Percentiles rank a stretch among this genome's conserved stretches.
These are phyloP conservation scores for Chamaecrista fasciculata DNA, from an alignment of 306 rosid species.

Conservation along the genomic window DNA sequence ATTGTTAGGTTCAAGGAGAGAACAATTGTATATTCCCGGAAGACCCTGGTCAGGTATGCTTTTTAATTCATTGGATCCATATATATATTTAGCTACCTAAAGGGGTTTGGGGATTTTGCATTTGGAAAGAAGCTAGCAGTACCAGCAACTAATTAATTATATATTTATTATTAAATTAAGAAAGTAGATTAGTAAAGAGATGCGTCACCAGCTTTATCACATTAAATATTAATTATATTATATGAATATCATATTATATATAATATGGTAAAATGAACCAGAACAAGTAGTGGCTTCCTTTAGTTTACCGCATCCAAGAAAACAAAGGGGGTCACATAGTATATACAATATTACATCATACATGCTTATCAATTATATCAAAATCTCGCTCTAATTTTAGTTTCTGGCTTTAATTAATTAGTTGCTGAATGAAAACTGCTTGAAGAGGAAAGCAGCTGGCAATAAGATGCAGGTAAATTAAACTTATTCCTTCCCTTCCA, in stretches of 20 bases:
- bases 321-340: too few species aligned
- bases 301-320: neutral
- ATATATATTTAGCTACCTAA: slow-evolving; percentile 22
- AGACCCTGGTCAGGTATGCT: slow-evolving; percentile 95
- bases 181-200: slow-evolving; percentile 26
- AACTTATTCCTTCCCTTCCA: neutral
- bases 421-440: slow-evolving; percentile 76
- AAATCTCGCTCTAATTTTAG: slow-evolving; percentile 25
- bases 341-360: too few species aligned
- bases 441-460: slow-evolving; percentile 68
- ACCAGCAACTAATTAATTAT: neutral
- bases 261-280: slow-evolving; percentile 11
- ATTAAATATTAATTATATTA: slow-evolving; percentile 7
- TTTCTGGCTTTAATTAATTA: slow-evolving; percentile 18
- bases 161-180: slow-evolving; percentile 16
- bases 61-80: slow-evolving; percentile 49
- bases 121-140: slow-evolving; percentile 17
- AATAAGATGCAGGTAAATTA: slow-evolving; percentile 44
- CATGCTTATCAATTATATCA: neutral
- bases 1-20: slow-evolving; percentile 81
- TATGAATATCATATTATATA: slow-evolving; percentile 26
- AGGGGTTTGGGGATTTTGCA: slow-evolving; percentile 33
- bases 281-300: neutral
- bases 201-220: slow-evolving; percentile 35
- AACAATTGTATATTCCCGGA: slow-evolving; percentile 87